phyloP scores from a whole-genome alignment of 805 yeast genomes.

The Kurtzmaniella cleridarum region DNA sequence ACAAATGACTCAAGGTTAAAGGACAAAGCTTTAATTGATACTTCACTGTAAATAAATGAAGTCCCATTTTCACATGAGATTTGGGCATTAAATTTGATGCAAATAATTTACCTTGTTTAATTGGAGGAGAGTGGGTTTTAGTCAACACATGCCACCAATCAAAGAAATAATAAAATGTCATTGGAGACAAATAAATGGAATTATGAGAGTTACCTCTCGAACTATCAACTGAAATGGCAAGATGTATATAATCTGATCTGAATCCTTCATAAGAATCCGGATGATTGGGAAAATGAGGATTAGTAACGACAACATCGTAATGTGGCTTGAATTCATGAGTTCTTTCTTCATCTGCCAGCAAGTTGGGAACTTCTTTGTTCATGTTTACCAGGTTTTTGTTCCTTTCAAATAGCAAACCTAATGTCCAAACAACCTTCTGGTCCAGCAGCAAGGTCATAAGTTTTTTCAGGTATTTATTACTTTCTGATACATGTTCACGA shows the following conservation, averaged over 20 bases:
- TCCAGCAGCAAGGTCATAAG: slow-evolving; percentile 51
- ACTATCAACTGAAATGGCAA: slow-evolving; percentile 35
- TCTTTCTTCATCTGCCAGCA: slow-evolving; percentile 38
- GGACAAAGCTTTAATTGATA: slow-evolving; percentile 38
- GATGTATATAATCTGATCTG: slow-evolving; percentile 76
- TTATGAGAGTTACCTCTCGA: slow-evolving; percentile 26
- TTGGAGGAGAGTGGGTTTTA: slow-evolving; percentile 28
- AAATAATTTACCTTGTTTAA: slow-evolving; percentile 31
- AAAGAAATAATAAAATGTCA: slow-evolving; percentile 33
- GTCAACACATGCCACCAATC: slow-evolving; percentile 38
- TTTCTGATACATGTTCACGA: slow-evolving; percentile 19
- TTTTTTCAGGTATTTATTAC: slow-evolving; percentile 30
- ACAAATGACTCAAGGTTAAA: slow-evolving; percentile 31
- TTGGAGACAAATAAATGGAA: slow-evolving; percentile 34
- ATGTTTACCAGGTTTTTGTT: slow-evolving; percentile 28
- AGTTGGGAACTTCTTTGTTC: slow-evolving; percentile 19
- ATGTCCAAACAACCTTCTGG: slow-evolving; percentile 70
- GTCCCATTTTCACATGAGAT: slow-evolving; percentile 30
- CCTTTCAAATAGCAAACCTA: slow-evolving; percentile 71
- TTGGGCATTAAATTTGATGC: slow-evolving; percentile 12
- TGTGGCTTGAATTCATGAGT: slow-evolving; percentile 51
- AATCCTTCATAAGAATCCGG: slow-evolving; percentile 75
- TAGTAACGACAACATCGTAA: slow-evolving; percentile 54
- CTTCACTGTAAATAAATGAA: slow-evolving; percentile 36
- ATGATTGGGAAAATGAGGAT: slow-evolving; percentile 53